Evolutionary conservation across 345 rosid species (phyloP).

Genomic region (Nephelium lappaceum): DNA sequence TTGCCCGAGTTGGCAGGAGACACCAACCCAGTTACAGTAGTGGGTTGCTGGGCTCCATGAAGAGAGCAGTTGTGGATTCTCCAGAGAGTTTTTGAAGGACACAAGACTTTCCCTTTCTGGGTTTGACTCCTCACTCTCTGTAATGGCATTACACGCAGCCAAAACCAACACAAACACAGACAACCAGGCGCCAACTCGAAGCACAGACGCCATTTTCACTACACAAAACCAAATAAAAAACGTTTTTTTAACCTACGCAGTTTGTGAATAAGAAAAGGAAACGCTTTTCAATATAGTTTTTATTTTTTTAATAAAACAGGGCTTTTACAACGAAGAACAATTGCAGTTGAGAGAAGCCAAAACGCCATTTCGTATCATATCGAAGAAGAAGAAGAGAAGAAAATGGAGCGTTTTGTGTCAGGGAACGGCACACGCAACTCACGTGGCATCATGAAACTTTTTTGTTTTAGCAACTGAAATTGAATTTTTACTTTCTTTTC

Average conservation of each 20-base stretch:
- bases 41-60: constrained; percentile 60
- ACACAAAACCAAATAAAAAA: not conserved
- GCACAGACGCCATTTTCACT: constrained; percentile 32
- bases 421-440: constrained; percentile 8
- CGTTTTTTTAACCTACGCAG: not conserved
- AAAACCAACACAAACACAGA: constrained; percentile 23
- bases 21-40: constrained; percentile 79
- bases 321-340: not conserved
- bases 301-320: not conserved
- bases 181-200: constrained; percentile 15
- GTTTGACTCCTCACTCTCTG: constrained; percentile 19
- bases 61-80: constrained; percentile 42
- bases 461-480: not conserved
- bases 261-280: not conserved
- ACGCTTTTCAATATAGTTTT: not conserved
- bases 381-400: not conserved
- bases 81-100: constrained; percentile 52
- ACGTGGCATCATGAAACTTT: constrained; percentile 5
- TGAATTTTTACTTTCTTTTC: not conserved
- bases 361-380: constrained; percentile 32
- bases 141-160: constrained; percentile 17
- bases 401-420: not conserved
- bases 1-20: constrained; percentile 50
- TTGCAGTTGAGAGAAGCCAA: constrained; percentile 21
- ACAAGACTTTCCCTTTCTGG: constrained; percentile 47